Evolutionary conservation across 371 early-diverging fungal genomes (phyloP).

Genomic region (Dinochytrium kinnereticum): DNA sequence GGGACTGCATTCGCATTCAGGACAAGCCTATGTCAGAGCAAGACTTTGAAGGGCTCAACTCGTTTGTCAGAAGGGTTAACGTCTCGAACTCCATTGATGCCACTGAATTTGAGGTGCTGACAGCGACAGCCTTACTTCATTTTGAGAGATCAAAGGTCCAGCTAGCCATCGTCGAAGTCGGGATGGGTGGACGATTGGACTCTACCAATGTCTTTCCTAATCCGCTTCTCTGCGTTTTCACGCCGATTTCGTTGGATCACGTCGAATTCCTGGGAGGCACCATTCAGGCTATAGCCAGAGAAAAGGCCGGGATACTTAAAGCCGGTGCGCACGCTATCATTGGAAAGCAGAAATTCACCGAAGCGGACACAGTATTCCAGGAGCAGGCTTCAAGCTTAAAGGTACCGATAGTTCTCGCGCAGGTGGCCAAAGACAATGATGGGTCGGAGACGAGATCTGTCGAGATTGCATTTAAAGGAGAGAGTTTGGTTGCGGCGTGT

Average conservation of each 20-base stretch:
- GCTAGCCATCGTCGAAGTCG: slow-evolving; percentile 80
- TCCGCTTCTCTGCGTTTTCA: slow-evolving; percentile 61
- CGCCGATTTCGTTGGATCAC: slow-evolving; percentile 78
- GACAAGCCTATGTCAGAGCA: slow-evolving; percentile 49
- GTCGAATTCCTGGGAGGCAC: slow-evolving; percentile 71
- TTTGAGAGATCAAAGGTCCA: slow-evolving; percentile 63
- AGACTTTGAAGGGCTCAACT: slow-evolving; percentile 51
- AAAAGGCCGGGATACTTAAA: slow-evolving; percentile 83
- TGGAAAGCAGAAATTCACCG: slow-evolving; percentile 33
- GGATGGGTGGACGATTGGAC: slow-evolving; percentile 80
- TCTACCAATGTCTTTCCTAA: slow-evolving; percentile 75
- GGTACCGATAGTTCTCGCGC: neutral
- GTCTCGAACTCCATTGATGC: slow-evolving; percentile 2
- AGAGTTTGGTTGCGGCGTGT: neutral
- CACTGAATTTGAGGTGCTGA: slow-evolving; percentile 66
- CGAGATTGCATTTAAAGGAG: neutral
- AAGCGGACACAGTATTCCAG: neutral
- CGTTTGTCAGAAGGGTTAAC: slow-evolving; percentile 21
- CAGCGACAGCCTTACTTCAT: slow-evolving; percentile 62
- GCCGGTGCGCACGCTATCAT: slow-evolving; percentile 35
- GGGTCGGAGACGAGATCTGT: neutral
- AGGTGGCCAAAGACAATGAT: neutral
- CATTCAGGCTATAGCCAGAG: slow-evolving; percentile 67
- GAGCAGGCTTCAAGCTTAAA: neutral
- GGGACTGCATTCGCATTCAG: slow-evolving; percentile 70